Evolutionary conservation across 768 basidiomycete species (phyloP).

Genomic region (Cubamyces sp.): DNA sequence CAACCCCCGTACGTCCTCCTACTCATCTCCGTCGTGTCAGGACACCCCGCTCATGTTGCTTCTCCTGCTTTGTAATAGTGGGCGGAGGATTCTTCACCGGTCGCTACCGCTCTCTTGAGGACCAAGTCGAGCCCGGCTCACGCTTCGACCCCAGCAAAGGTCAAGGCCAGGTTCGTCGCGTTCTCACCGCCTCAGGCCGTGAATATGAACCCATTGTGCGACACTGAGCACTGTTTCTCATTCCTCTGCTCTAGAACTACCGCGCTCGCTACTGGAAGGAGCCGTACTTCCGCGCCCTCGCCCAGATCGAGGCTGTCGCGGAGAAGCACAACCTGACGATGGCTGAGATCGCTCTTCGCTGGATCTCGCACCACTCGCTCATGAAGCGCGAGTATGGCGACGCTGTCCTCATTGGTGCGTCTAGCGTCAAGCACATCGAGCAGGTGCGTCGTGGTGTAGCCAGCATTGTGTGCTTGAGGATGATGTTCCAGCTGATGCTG

Average conservation of each 20-base stretch:
- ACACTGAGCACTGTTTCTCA: neutral
- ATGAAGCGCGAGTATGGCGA: conserved; percentile 52
- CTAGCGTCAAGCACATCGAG: conserved; percentile 58
- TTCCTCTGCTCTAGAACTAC: conserved; percentile 20
- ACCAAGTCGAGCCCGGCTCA: conserved; percentile 51
- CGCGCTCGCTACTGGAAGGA: conserved; percentile 53
- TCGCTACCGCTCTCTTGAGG: conserved; percentile 39
- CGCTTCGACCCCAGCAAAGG: conserved; percentile 54
- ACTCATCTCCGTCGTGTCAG: neutral
- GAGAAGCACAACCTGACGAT: conserved; percentile 43
- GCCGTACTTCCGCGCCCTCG: conserved; percentile 54
- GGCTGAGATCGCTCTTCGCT: conserved; percentile 48
- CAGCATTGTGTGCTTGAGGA: neutral
- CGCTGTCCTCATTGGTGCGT: conserved; percentile 64
- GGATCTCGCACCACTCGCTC: conserved; percentile 53
- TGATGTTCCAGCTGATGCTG: neutral
- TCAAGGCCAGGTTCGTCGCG: conserved; percentile 49
- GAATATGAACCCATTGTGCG: neutral
- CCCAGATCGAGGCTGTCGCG: conserved; percentile 46
- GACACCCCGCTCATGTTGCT: neutral
- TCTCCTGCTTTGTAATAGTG: conserved; percentile 27
- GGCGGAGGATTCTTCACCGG: conserved; percentile 49
- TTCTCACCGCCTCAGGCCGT: neutral
- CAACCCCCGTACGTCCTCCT: conserved; percentile 40
- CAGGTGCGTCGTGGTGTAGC: conserved; percentile 36